phyloP scores from a whole-genome alignment of 2,329 filamentous ascomycete genomes.

The Chaetomium olivaceum region DNA sequence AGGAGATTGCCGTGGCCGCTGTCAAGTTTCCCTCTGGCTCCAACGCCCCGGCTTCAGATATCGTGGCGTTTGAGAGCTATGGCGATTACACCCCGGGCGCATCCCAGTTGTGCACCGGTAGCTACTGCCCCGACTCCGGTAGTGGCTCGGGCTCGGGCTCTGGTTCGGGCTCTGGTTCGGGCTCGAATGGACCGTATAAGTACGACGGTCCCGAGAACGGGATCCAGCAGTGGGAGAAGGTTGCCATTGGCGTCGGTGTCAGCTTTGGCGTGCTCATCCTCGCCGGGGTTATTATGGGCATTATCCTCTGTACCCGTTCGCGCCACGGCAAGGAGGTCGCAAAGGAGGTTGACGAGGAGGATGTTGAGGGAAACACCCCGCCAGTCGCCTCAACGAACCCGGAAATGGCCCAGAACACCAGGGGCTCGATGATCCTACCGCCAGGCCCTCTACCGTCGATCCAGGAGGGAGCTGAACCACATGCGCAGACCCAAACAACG shows the following conservation, averaged over 20 bases:
- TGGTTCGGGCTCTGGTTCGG: conserved; percentile 11
- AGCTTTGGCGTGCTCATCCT: conserved; percentile 24
- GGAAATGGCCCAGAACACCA: background rate
- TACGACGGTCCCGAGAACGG: background rate
- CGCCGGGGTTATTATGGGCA: conserved; percentile 10
- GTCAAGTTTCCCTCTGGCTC: conserved; percentile 31
- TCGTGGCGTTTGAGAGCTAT: conserved; percentile 35
- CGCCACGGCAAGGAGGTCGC: background rate
- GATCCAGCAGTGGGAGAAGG: conserved; percentile 17
- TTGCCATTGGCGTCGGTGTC: conserved; percentile 30
- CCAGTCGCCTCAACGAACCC: background rate
- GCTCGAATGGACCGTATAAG: background rate
- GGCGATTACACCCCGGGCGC: conserved; percentile 35
- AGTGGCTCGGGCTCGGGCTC: conserved; percentile 7
- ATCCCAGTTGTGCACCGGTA: conserved; percentile 27
- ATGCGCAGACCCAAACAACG: background rate
- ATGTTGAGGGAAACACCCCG: background rate
- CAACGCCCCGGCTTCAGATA: conserved; percentile 22
- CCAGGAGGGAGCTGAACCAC: conserved; percentile 18
- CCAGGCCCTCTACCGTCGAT: conserved; percentile 19
- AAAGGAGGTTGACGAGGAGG: conserved; percentile 22
- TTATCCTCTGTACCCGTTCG: conserved; percentile 24
- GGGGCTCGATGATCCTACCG: conserved; percentile 7
- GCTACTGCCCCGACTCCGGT: background rate
- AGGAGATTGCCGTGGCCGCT: conserved; percentile 38